These are phyloP conservation scores for Houttuynia cordata DNA, from an alignment of 164 flowering plant genomes.

Conservation along the genomic window DNA sequence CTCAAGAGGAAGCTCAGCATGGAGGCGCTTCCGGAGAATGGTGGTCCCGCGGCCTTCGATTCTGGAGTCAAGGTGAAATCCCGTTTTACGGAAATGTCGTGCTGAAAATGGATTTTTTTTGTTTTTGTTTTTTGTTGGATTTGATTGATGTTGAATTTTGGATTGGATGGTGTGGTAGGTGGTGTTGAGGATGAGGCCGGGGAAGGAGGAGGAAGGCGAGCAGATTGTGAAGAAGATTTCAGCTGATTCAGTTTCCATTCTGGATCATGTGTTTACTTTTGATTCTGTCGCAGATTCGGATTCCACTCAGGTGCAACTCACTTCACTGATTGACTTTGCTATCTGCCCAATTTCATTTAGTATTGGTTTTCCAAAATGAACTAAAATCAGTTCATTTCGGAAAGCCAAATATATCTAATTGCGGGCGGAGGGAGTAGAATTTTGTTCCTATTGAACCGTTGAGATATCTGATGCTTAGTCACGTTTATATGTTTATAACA, in stretches of 20 bases:
- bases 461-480: not conserved
- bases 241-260: slow-evolving; percentile 50
- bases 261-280: slow-evolving; percentile 68
- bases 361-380: too few species aligned
- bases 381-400: too few species aligned
- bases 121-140: too few species aligned
- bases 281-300: slow-evolving; percentile 77
- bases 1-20: slow-evolving; percentile 57
- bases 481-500: not conserved
- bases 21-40: slow-evolving; percentile 38
- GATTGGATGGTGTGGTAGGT: slow-evolving; percentile 29
- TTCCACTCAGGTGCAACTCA: slow-evolving; percentile 55
- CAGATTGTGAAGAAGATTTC: slow-evolving; percentile 50
- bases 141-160: not conserved
- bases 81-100: too few species aligned
- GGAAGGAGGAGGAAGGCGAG: slow-evolving; percentile 68
- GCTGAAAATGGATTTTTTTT: too few species aligned
- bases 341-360: too few species aligned
- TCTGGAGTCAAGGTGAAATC: slow-evolving; percentile 90
- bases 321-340: too few species aligned
- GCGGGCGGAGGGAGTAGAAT: too few species aligned
- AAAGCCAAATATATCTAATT: too few species aligned
- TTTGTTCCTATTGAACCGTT: too few species aligned
- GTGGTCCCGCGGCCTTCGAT: slow-evolving; percentile 27
- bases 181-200: slow-evolving; percentile 77